Conservation (phyloP, 306 rosid genomes). For the Elaeagnus macrophylla region DNA sequence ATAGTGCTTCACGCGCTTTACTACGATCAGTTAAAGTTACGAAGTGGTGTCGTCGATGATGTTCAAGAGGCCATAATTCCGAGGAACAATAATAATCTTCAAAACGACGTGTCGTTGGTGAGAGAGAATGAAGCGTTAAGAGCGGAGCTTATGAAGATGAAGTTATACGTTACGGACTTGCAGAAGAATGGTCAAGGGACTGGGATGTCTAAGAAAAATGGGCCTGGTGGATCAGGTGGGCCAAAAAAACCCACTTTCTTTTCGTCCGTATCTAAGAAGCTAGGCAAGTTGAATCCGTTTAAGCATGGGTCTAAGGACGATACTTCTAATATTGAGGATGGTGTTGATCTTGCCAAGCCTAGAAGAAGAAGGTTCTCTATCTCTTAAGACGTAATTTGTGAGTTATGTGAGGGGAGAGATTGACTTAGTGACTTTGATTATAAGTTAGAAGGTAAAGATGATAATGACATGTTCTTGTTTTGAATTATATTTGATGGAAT, state of each 20-base stretch:
- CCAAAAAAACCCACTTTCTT: conserved; percentile 46
- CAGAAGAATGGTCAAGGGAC: conserved; percentile 23
- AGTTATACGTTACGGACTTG: conserved; percentile 55
- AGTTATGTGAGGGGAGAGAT: background rate
- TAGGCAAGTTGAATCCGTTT: conserved; percentile 77
- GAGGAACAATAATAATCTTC: conserved; percentile 42
- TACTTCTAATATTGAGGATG: conserved; percentile 47
- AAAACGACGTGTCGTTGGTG: conserved; percentile 52
- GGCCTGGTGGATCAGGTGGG: conserved; percentile 5
- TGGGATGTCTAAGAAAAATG: background rate
- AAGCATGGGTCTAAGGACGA: conserved; percentile 61
- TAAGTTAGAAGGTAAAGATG: too few relatives aligned
- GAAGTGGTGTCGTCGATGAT: conserved; percentile 50
- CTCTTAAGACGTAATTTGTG: conserved; percentile 22
- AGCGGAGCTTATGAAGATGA: conserved; percentile 66
- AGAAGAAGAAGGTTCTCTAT: conserved; percentile 81
- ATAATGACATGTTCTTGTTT: too few relatives aligned
- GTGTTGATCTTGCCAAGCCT: conserved; percentile 54
- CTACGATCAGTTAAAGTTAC: conserved; percentile 66
- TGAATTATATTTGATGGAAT: too few relatives aligned
- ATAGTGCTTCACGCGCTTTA: conserved; percentile 82
- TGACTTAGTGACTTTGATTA: too few relatives aligned
- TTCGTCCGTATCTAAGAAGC: conserved; percentile 55
- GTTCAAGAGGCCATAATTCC: conserved; percentile 1
- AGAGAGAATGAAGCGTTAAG: conserved; percentile 75